phyloP scores from a whole-genome alignment of 2,329 filamentous ascomycete genomes.

The Cladosporium phlei region DNA sequence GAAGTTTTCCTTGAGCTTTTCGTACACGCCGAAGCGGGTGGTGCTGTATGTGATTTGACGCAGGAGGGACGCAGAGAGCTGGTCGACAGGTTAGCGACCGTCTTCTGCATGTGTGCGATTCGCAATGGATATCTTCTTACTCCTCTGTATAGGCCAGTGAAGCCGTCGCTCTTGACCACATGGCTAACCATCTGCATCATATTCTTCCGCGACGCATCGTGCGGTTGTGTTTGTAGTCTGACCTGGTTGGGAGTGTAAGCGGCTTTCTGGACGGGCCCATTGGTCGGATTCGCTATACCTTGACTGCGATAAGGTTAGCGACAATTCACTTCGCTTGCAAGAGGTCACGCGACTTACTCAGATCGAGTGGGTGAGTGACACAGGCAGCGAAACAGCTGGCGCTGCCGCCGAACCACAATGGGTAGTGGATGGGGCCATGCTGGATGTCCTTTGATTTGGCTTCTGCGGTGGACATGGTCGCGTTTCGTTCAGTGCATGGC shows the following conservation, averaged over 20 bases:
- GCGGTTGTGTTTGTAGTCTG: constrained; percentile 76
- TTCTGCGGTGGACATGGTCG: constrained; percentile 38
- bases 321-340: not conserved
- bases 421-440: constrained; percentile 42
- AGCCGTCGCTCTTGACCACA: constrained; percentile 69
- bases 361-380: constrained; percentile 88
- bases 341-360: constrained; percentile 56
- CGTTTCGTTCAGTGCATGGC: no score
- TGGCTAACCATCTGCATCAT: constrained; percentile 84
- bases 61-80: constrained; percentile 83
- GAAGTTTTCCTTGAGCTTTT: constrained; percentile 75
- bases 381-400: constrained; percentile 86
- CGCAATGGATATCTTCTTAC: constrained; percentile 46
- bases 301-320: constrained; percentile 38
- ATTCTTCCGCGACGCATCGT: constrained; percentile 64
- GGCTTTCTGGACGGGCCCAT: not conserved
- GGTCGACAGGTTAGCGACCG: constrained; percentile 10
- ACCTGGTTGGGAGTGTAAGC: constrained; percentile 51
- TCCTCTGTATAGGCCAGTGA: constrained; percentile 80
- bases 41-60: constrained; percentile 93
- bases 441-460: constrained; percentile 41
- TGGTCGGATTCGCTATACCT: constrained; percentile 33
- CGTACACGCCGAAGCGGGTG: constrained; percentile 93
- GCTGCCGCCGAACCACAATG: constrained; percentile 87
- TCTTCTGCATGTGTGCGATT: not conserved